phyloP scores from a whole-genome alignment of 2,329 filamentous ascomycete species.

The Colletotrichum cordylinicola region DNA sequence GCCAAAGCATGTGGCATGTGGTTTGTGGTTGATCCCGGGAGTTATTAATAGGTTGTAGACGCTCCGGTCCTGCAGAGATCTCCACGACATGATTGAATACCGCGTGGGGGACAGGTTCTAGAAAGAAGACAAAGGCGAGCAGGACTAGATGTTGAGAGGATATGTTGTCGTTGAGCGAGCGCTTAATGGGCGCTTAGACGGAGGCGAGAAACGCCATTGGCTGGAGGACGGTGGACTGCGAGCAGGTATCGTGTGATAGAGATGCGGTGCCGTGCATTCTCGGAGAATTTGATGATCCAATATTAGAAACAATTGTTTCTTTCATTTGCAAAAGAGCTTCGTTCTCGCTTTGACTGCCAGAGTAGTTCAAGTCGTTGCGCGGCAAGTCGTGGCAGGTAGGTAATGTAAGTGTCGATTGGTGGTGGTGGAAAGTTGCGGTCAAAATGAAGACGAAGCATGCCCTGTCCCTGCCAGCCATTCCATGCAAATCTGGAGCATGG shows the following conservation, averaged over 20 bases:
- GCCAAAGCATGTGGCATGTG: not conserved
- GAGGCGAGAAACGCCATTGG: constrained; percentile 11
- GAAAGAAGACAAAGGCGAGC: not conserved
- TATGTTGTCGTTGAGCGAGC: not conserved
- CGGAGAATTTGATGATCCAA: constrained; percentile 5
- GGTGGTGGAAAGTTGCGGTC: not conserved
- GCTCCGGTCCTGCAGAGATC: not conserved
- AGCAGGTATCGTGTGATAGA: constrained; percentile 13
- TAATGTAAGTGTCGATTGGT: not conserved
- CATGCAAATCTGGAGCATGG: not conserved
- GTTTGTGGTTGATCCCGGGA: constrained; percentile 1
- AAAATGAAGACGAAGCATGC: not conserved
- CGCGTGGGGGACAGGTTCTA: constrained; percentile 6
- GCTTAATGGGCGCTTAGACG: constrained; percentile 24
- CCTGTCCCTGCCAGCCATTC: not conserved
- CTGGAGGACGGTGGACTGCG: not conserved
- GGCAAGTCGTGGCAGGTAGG: not conserved
- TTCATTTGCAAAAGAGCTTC: not conserved
- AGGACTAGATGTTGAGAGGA: not conserved
- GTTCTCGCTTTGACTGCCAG: not conserved
- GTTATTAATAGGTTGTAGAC: constrained; percentile 21
- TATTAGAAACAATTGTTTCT: constrained; percentile 2
- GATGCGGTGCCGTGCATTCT: constrained; percentile 10
- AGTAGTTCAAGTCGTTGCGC: not conserved
- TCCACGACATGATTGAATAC: not conserved